phyloP scores from a whole-genome alignment of 164 flowering plant genomes.

The Protea cynaroides region DNA sequence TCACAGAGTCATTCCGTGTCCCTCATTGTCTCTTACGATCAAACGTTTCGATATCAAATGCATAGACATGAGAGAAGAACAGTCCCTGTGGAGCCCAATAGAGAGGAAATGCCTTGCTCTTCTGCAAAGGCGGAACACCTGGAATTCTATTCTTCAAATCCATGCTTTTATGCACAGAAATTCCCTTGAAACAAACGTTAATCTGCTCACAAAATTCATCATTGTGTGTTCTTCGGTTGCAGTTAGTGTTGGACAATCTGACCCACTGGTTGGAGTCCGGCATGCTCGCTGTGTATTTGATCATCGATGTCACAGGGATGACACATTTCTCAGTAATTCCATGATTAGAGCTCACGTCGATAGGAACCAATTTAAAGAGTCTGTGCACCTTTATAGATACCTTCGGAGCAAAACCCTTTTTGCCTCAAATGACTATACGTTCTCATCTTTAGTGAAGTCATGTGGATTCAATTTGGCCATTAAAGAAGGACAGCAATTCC shows the following conservation, averaged over 20 bases:
- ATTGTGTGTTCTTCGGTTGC: constrained; percentile 31
- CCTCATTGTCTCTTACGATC: background rate
- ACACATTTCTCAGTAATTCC: constrained; percentile 59
- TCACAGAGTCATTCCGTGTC: background rate
- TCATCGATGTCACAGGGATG: constrained; percentile 28
- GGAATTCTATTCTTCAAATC: constrained; percentile 48
- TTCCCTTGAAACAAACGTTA: constrained; percentile 46
- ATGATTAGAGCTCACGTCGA: constrained; percentile 58
- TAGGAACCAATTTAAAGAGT: constrained; percentile 34
- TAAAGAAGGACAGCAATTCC: constrained; percentile 50
- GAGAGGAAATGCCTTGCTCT: constrained; percentile 58
- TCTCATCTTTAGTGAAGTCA: constrained; percentile 47
- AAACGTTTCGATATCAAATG: background rate
- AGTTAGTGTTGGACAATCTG: background rate
- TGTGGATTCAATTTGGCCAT: constrained; percentile 31
- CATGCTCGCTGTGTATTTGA: constrained; percentile 67
- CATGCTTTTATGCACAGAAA: constrained; percentile 67
- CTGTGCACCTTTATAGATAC: constrained; percentile 38
- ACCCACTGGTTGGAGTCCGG: constrained; percentile 22
- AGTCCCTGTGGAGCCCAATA: constrained; percentile 36
- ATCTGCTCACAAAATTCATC: constrained; percentile 60
- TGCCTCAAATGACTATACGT: constrained; percentile 50
- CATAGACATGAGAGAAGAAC: background rate
- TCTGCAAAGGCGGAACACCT: constrained; percentile 33
- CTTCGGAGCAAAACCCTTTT: constrained; percentile 35